A percentile compares a stretch with the other conserved stretches of the same genome.
phyloP scores from a whole-genome alignment of 164 flowering plant species.

The Pachysandra terminalis region DNA sequence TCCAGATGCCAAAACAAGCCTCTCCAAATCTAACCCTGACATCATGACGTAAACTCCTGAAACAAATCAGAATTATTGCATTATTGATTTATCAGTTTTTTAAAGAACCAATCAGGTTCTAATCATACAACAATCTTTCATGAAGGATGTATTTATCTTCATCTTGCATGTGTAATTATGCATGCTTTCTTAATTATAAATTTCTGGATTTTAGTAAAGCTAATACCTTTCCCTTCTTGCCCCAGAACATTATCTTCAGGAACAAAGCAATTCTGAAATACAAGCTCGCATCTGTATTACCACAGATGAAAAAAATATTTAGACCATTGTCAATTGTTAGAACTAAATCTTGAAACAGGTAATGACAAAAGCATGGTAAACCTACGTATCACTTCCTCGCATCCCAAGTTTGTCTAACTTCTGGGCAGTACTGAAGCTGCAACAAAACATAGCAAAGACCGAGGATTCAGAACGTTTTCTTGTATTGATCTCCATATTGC shows the following conservation, averaged over 20 bases:
- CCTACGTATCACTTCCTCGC: constrained; percentile 99
- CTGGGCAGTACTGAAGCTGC: constrained; percentile 98
- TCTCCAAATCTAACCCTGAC: constrained; percentile 96
- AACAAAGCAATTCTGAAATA: constrained; percentile 96
- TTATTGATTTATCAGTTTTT: background rate
- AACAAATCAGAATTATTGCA: constrained; percentile 9
- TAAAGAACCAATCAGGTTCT: too few species aligned
- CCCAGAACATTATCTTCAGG: constrained; percentile 96
- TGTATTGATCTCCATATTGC: background rate
- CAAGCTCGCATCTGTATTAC: constrained; percentile 89
- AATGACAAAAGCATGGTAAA: constrained; percentile 8
- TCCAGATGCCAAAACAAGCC: constrained; percentile 94
- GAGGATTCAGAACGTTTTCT: background rate
- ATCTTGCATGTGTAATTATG: background rate
- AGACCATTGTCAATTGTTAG: constrained; percentile 11
- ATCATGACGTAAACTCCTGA: constrained; percentile 97
- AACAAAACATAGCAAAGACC: constrained; percentile 1
- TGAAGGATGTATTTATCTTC: background rate
- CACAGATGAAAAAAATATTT: constrained; percentile 6
- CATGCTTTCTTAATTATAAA: background rate
- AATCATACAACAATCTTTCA: too few species aligned
- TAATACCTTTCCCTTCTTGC: constrained; percentile 93
- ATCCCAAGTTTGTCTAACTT: constrained; percentile 98
- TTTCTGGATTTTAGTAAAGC: background rate
- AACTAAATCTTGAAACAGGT: background rate